Conservation (phyloP, 306 rosid genomes). For the Medicago truncatula region DNA sequence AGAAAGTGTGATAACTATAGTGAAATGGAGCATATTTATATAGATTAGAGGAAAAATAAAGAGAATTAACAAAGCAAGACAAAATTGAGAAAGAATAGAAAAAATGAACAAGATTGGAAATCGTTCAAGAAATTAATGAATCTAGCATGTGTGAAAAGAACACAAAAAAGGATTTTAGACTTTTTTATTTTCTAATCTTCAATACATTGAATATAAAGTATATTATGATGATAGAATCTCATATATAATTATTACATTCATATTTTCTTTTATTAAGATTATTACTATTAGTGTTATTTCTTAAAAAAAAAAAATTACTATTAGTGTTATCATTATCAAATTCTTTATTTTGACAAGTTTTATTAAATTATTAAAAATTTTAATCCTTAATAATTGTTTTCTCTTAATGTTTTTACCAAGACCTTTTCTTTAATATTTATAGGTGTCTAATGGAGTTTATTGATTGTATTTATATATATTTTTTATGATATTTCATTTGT, state of each 20-base stretch:
- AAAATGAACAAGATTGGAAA: neutral
- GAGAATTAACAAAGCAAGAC: no score
- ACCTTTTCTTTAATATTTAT: no score
- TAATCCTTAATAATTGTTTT: neutral
- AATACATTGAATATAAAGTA: neutral
- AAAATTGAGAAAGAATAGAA: neutral
- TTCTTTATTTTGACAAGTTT: neutral
- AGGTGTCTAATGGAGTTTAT: no score
- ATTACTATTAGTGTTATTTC: neutral
- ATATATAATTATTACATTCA: neutral
- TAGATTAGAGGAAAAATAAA: neutral
- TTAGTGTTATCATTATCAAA: neutral
- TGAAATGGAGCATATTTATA: neutral
- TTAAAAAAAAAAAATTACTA: neutral
- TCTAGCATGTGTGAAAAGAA: constrained; percentile 1
- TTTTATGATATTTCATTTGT: no score
- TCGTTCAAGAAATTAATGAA: neutral
- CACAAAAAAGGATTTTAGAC: neutral
- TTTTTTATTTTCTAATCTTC: neutral
- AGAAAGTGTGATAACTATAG: neutral
- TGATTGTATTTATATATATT: neutral
- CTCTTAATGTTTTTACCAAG: no score
- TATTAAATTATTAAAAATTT: neutral
- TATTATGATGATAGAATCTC: neutral
- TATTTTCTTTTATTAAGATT: neutral